These are phyloP conservation scores for Tetratostichococcus sp. DNA, from an alignment of 139 green algal species.

Conservation along the genomic window DNA sequence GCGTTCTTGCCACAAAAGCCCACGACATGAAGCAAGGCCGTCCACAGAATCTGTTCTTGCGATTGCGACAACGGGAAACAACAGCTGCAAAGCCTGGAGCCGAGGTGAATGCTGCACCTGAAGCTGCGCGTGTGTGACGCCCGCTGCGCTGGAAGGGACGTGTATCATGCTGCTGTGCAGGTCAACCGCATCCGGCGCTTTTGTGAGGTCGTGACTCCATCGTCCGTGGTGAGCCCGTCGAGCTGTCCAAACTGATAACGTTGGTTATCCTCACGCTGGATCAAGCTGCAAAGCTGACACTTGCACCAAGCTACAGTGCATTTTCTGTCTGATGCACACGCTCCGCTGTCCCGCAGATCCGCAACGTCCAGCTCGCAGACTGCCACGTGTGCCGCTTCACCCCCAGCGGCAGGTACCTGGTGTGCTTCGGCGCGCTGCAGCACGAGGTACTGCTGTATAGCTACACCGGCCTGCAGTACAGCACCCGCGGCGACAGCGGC, in stretches of 20 bases:
- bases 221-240: not conserved
- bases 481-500: not conserved
- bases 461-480: not conserved
- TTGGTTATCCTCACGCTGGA: too few species aligned
- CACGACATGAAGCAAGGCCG: not conserved
- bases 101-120: not conserved
- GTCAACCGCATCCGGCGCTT: not conserved
- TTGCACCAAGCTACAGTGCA: too few species aligned
- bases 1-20: too few species aligned
- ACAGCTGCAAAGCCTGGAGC: not conserved
- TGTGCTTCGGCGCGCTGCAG: slow-evolving; percentile 5
- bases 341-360: not conserved
- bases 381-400: slow-evolving; percentile 12
- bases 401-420: slow-evolving; percentile 5
- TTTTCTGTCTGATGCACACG: too few species aligned
- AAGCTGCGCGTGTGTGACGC: not conserved
- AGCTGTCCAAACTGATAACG: too few species aligned
- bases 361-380: slow-evolving; percentile 6
- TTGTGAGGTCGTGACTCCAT: not conserved
- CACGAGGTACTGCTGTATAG: slow-evolving; percentile 14
- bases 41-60: not conserved
- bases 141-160: not conserved
- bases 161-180: not conserved
- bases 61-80: not conserved
- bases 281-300: too few species aligned